Evolutionary conservation across 768 basidiomycete species (phyloP).

Genomic region (Hericium rajendrae): DNA sequence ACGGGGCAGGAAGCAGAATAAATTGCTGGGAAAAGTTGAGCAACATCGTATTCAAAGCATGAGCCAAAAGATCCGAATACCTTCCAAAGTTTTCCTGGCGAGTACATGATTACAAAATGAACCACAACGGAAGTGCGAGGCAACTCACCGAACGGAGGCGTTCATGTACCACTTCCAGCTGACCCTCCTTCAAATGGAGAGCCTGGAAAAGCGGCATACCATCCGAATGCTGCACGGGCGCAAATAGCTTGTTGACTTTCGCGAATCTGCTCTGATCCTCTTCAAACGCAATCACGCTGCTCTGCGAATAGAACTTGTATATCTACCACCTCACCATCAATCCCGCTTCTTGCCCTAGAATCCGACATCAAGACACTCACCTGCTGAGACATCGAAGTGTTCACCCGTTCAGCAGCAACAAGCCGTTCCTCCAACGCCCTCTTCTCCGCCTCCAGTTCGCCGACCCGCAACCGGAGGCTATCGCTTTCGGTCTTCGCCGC

Average conservation of each 20-base stretch:
- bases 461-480: neutral
- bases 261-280: slow-evolving; percentile 10
- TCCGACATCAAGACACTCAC: neutral
- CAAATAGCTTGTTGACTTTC: slow-evolving; percentile 7
- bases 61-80: neutral
- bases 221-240: neutral
- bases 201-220: neutral
- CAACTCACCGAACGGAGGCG: neutral
- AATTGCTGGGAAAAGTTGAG: neutral
- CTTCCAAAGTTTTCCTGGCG: neutral
- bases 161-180: neutral
- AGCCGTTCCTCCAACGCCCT: neutral
- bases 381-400: neutral
- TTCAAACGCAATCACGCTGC: slow-evolving; percentile 14
- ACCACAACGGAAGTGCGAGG: neutral
- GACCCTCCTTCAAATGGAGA: neutral
- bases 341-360: too few species aligned
- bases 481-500: too few species aligned
- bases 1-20: slow-evolving; percentile 18
- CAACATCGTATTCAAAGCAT: neutral
- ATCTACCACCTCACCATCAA: neutral
- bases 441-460: neutral
- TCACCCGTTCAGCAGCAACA: neutral
- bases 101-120: too few species aligned
- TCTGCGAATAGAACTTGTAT: slow-evolving; percentile 14